Conservation (phyloP, 106 monocot genomes). For the Xerophyta viscosa region DNA sequence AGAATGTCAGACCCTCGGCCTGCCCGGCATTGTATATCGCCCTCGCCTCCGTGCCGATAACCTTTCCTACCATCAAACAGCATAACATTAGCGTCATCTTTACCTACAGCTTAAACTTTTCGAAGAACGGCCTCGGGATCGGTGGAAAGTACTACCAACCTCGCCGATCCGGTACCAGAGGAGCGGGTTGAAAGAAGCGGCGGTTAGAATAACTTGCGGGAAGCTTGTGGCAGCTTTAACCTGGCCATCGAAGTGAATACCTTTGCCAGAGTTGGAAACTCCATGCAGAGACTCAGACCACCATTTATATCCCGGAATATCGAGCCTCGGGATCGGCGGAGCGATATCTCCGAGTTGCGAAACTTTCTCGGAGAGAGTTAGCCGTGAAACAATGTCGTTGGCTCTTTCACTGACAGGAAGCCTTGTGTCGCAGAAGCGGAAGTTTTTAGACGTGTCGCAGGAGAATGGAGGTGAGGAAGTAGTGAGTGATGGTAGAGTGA, state of each 20-base stretch:
- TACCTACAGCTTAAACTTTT: too few relatives aligned
- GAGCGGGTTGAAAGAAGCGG: slow-evolving; percentile 64
- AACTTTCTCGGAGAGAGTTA: slow-evolving; percentile 75
- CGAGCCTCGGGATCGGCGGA: slow-evolving; percentile 61
- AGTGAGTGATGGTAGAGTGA: neutral
- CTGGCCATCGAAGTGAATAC: slow-evolving; percentile 51
- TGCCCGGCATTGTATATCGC: slow-evolving; percentile 79
- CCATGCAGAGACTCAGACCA: slow-evolving; percentile 98
- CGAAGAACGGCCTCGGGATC: too few relatives aligned
- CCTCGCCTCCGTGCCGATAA: slow-evolving; percentile 61
- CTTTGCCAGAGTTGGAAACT: slow-evolving; percentile 48
- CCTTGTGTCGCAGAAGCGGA: slow-evolving; percentile 39
- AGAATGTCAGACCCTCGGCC: slow-evolving; percentile 72
- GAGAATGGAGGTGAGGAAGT: slow-evolving; percentile 46
- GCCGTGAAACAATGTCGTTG: slow-evolving; percentile 47
- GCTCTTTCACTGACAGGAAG: slow-evolving; percentile 37
- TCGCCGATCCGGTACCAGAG: slow-evolving; percentile 87
- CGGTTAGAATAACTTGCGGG: slow-evolving; percentile 89
- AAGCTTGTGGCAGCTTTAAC: slow-evolving; percentile 65
- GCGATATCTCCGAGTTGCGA: slow-evolving; percentile 70
- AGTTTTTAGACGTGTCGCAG: slow-evolving; percentile 28
- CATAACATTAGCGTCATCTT: neutral
- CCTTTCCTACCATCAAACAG: slow-evolving; percentile 21
- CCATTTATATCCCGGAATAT: slow-evolving; percentile 75
- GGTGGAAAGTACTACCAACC: slow-evolving; percentile 27